Base-by-base conservation (phyloP, 352 stramenopile species). In the Blastocystis sp. region DNA sequence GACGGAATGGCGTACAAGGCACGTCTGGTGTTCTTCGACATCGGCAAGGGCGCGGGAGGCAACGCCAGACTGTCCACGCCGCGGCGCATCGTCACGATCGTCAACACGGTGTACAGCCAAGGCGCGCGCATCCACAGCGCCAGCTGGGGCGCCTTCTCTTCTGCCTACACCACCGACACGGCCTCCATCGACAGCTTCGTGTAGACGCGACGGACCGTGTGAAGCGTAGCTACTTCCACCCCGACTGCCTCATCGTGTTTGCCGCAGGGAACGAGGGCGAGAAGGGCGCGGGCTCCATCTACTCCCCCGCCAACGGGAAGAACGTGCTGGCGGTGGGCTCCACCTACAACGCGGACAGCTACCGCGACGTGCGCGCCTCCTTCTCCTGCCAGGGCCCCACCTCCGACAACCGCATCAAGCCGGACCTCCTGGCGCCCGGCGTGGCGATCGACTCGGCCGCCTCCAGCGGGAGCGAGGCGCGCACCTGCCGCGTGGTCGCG, bases 251-350 rank as follows among this genome's bases (percentile, higher is more conserved):
- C 10, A 90, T 96, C 48, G 90, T 97, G 63, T 92, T 96, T 21
- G 94, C 94, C 0, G 94, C 94, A 9, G 94, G 94, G 70, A 97
- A 97, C 90, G 94, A 93, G 59, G 94, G 94, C 19, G 93, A 94
- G 19, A 91, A 91, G n/a, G 92, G 92, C 4, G 57, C 88, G 34
- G 87, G 82, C 81, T 90, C 59, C 0, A 93, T 96, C 80, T 92
- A 90, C 34, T 93, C 91, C 34, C 93, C 93, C 0, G 93, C 92
- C 0, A 92, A 91, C 45, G 92, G 91, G n/a, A 96, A 96, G 89
- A 96, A 96, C 74, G 91, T 93, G 54, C 92, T 96, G 63, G 92
- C 93, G 0, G 92, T 96, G 6, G 93, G 93, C 21, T 92, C 93
- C 0, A 93, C 92, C 52, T 90, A 94, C 21, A 94, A 93, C 63